Evolutionary conservation across 108 stramenopile species (phyloP), one percentile per base, ranked within the genome.

Genomic region (Nannochloropsis gaditana): DNA sequence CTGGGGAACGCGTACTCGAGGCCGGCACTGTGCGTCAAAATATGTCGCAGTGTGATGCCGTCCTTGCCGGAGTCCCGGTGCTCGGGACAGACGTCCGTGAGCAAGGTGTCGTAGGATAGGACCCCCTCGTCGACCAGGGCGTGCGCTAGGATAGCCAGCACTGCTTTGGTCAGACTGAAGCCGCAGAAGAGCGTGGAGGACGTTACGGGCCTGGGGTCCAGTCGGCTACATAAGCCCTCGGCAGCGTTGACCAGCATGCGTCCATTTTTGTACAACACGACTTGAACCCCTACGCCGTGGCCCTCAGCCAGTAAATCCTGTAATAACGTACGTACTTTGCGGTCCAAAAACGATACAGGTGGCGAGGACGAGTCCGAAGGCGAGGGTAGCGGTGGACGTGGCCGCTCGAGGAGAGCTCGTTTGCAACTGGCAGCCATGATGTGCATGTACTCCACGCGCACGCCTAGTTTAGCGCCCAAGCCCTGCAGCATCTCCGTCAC

Each of bases 381-480:
- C 59, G n/a, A n/a, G 59, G 59, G n/a, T 4, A 50, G 47, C 11
- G 47, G 11, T 15, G 59, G 59, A 15, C 59, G 59, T n/a, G 59
- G 59, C 59, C 59, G 59, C 59, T 73, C 5, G 59, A 73, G 59
- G 19, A 73, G 59, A n/a, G 59, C 59, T 15, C 59, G 59, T 73
- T 73, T 73, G 59, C 47, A 84, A 80, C 87, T 84, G 80, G 89
- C 85, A 41, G 89, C 89, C 85, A 89, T 85, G 80, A 89, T 82
- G 43, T 82, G 84, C 83, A 89, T 89, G 83, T 89, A 84, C 80
- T 43, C 47, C 79, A 86, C 83, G 9, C 88, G 84, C 21, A 89
- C 89, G 10, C 82, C 31, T 19, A 89, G 84, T 17, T 83, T 82
- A 11, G 89, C 43, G 9, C 86, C 85, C 41, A 89, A 83, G 11